Conservation (phyloP, 257 asterid genomes). For the Craterostigma plantagineum region DNA sequence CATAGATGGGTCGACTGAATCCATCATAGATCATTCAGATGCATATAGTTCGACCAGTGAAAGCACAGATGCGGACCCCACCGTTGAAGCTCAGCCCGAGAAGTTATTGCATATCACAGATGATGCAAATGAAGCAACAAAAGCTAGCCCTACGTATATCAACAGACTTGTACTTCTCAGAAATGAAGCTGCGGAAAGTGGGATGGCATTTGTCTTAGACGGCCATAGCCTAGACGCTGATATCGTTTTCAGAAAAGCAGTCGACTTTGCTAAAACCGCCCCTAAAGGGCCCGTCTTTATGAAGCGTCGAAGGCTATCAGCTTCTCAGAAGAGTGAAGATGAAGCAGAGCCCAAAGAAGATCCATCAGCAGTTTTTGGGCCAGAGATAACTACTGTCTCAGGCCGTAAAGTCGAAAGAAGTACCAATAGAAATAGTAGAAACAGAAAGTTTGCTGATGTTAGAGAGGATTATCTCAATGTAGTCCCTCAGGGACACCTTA, state of each 20-base stretch:
- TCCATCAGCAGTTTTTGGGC: conserved; percentile 8
- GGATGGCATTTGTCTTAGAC: conserved; percentile 51
- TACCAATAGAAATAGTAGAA: conserved; percentile 17
- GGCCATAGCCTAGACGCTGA: conserved; percentile 48
- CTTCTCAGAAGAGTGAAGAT: conserved; percentile 13
- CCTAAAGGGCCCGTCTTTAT: conserved; percentile 50
- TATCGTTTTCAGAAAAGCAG: conserved; percentile 31
- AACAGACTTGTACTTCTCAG: conserved; percentile 31
- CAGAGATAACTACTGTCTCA: conserved; percentile 13
- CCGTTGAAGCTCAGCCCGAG: conserved; percentile 6
- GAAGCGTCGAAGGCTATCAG: conserved; percentile 18
- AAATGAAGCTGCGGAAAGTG: conserved; percentile 51
- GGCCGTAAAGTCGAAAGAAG: conserved; percentile 19
- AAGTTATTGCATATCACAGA: conserved; percentile 9
- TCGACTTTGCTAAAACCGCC: conserved; percentile 47
- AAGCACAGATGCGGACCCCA: background rate
- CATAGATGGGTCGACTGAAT: too few relatives aligned
- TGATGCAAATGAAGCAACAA: conserved; percentile 7
- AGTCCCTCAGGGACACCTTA: conserved; percentile 46
- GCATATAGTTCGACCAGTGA: too few relatives aligned
- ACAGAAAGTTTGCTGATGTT: conserved; percentile 19
- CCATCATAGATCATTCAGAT: too few relatives aligned
- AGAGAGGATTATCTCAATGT: conserved; percentile 36
- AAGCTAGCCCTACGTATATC: conserved; percentile 8
- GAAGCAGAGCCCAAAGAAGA: conserved; percentile 18